These are phyloP conservation scores for Fusarium torulosum DNA, from an alignment of 2,329 filamentous ascomycete genomes.

Conservation along the genomic window DNA sequence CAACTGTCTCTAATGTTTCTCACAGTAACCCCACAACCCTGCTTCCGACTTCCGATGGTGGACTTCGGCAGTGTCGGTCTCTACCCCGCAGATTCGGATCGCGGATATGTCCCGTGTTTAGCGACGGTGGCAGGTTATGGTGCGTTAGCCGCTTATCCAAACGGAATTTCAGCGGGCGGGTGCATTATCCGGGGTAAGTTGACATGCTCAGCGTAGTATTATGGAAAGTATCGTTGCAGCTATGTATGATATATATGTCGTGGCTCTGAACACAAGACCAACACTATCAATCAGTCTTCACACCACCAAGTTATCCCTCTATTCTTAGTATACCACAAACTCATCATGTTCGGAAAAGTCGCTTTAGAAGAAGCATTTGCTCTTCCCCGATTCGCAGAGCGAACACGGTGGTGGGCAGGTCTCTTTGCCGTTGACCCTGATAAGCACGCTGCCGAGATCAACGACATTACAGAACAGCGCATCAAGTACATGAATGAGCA, in stretches of 20 bases:
- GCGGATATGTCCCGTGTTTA: conserved; percentile 6
- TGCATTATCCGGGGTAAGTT: conserved; percentile 25
- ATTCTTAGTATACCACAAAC: neutral
- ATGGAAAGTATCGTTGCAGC: neutral
- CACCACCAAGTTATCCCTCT: neutral
- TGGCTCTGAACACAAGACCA: neutral
- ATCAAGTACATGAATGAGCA: conserved; percentile 60
- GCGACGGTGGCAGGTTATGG: neutral
- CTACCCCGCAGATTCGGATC: conserved; percentile 28
- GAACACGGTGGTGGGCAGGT: conserved; percentile 71
- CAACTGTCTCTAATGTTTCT: neutral
- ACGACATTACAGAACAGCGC: conserved; percentile 56
- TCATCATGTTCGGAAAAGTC: conserved; percentile 69
- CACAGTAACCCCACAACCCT: conserved; percentile 2
- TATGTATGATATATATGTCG: conserved; percentile 16
- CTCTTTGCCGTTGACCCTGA: conserved; percentile 71
- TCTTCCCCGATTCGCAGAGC: conserved; percentile 69
- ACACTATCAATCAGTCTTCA: neutral
- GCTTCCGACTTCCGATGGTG: conserved; percentile 36
- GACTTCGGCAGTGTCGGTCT: conserved; percentile 19
- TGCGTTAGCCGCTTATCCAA: conserved; percentile 33
- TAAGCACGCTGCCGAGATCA: conserved; percentile 68
- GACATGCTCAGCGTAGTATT: neutral
- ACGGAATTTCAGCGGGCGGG: conserved; percentile 2
- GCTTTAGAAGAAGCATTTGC: conserved; percentile 73